These are phyloP conservation scores for Phytophthora citricola DNA, from an alignment of 352 stramenopile genomes.

Conservation along the genomic window DNA sequence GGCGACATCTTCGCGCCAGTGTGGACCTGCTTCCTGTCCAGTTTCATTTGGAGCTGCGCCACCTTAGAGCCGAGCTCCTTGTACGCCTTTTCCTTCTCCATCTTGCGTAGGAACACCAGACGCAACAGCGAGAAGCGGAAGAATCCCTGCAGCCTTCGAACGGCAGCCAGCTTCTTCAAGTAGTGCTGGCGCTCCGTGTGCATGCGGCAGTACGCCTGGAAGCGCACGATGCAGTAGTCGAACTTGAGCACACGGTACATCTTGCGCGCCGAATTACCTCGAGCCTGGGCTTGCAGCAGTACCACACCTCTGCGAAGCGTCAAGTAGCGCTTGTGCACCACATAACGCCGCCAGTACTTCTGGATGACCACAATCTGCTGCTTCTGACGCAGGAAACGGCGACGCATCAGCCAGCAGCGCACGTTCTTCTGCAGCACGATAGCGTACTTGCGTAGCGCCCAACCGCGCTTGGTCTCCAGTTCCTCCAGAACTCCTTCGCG, in stretches of 20 bases:
- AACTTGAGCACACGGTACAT: constrained; percentile 76
- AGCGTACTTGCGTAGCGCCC: constrained; percentile 76
- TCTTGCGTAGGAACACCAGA: constrained; percentile 77
- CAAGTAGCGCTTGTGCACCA: constrained; percentile 63
- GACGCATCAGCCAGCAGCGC: constrained; percentile 66
- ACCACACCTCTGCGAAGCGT: constrained; percentile 58
- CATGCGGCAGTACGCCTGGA: constrained; percentile 75
- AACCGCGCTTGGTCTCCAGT: constrained; percentile 76
- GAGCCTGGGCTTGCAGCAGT: constrained; percentile 66
- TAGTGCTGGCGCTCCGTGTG: constrained; percentile 64
- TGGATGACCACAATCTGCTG: constrained; percentile 63
- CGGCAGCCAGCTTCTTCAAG: constrained; percentile 54
- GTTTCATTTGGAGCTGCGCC: constrained; percentile 69
- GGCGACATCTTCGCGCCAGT: constrained; percentile 51
- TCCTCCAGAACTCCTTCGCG: constrained; percentile 84
- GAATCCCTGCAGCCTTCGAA: constrained; percentile 72
- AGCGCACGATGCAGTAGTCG: constrained; percentile 77
- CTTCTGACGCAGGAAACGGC: constrained; percentile 58
- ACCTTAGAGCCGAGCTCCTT: constrained; percentile 79
- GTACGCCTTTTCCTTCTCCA: constrained; percentile 86
- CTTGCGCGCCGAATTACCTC: constrained; percentile 64
- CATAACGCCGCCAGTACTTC: constrained; percentile 79
- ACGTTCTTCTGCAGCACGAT: constrained; percentile 81
- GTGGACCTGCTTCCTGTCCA: constrained; percentile 66
- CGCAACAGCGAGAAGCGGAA: constrained; percentile 81